Evolutionary conservation across 257 asterid genomes (phyloP).

Genomic region (Linderniella brevidens): DNA sequence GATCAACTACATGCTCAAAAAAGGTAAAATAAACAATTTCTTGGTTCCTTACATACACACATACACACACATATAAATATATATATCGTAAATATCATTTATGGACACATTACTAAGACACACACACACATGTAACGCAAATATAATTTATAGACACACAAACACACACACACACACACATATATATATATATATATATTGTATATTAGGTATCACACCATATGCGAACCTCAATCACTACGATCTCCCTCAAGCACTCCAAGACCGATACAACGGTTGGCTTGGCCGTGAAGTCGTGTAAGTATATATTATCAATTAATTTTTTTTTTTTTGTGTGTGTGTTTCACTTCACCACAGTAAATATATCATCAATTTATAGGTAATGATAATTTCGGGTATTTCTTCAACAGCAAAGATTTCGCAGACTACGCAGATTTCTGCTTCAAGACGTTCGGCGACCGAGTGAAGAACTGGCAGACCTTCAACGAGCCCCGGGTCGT

Average conservation of each 20-base stretch:
- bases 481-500: conserved; percentile 22
- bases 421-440: conserved; percentile 23
- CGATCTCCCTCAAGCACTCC: conserved; percentile 46
- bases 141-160: background rate
- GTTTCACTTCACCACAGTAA: no score
- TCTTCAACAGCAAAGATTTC: conserved; percentile 21
- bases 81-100: background rate
- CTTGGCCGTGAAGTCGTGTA: conserved; percentile 25
- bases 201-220: conserved; percentile 25
- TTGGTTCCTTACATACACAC: background rate
- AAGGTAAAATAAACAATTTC: conserved; percentile 9
- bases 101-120: background rate
- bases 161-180: no score
- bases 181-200: background rate
- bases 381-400: no score
- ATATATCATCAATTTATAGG: no score
- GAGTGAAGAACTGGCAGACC: conserved; percentile 30
- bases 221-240: conserved; percentile 29
- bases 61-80: background rate
- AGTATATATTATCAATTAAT: conserved; percentile 4
- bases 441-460: conserved; percentile 30
- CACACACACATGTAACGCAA: background rate
- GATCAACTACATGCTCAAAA: conserved; percentile 23
- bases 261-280: conserved; percentile 37
- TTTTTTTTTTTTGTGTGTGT: background rate